phyloP scores from a whole-genome alignment of 1,284 basidiomycete species.

The Leccinum pachyderme region DNA sequence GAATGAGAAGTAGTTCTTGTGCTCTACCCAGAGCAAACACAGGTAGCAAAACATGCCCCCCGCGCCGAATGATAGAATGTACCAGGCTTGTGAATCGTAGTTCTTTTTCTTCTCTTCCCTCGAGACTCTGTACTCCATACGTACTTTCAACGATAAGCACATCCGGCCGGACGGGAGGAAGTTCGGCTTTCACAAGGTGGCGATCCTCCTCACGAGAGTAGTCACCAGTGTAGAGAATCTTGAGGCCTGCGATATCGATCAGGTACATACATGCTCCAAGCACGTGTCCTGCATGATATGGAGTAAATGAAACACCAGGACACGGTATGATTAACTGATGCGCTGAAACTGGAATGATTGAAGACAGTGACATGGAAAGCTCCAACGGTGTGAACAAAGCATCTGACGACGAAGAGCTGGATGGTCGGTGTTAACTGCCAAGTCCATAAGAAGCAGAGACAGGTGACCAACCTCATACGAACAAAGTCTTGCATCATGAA shows the following conservation, averaged over 20 bases:
- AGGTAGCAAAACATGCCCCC: conserved; percentile 92
- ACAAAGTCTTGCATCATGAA: conserved; percentile 99
- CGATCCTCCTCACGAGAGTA: conserved; percentile 98
- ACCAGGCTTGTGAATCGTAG: conserved; percentile 87
- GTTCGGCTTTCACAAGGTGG: conserved; percentile 94
- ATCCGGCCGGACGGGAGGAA: conserved; percentile 89
- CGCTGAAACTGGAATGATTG: conserved; percentile 91
- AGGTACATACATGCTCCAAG: conserved; percentile 98
- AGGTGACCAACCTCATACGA: conserved; percentile 71
- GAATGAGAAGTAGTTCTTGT: conserved; percentile 89
- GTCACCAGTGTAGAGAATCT: conserved; percentile 96
- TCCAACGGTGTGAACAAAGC: conserved; percentile 86
- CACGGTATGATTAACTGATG: conserved; percentile 93
- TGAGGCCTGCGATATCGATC: conserved; percentile 94
- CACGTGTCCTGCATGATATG: conserved; percentile 97
- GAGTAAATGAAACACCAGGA: conserved; percentile 89
- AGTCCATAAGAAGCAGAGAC: conserved; percentile 37
- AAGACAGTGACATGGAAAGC: conserved; percentile 83
- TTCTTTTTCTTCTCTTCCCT: conserved; percentile 91
- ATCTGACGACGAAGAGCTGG: conserved; percentile 85
- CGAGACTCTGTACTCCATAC: conserved; percentile 92
- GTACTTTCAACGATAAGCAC: conserved; percentile 98
- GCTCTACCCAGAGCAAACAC: conserved; percentile 95
- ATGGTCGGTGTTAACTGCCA: conserved; percentile 46
- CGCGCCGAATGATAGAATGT: conserved; percentile 86